Evolutionary conservation across 176 grass and related monocot genomes (phyloP).

Genomic region (Paspalum notatum): DNA sequence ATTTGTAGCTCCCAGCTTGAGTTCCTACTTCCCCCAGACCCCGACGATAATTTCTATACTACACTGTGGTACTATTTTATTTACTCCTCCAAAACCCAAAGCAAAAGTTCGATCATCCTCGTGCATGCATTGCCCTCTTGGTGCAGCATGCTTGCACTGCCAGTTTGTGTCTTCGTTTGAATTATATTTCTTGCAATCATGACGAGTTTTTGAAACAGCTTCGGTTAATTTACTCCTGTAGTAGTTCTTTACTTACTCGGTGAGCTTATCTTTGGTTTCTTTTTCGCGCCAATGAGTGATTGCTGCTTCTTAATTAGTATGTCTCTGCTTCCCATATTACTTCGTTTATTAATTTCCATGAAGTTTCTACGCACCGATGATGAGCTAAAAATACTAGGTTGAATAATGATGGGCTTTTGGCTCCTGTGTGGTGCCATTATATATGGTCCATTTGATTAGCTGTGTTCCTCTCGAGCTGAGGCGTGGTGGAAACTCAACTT

Average conservation of each 20-base stretch:
- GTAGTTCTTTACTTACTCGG: not conserved
- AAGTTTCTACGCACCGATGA: not conserved
- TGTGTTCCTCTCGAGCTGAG: conserved; percentile 19
- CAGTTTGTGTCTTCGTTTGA: not conserved
- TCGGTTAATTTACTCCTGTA: not conserved
- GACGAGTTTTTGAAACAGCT: not conserved
- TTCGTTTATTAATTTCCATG: not conserved
- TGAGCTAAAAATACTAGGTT: conserved; percentile 16
- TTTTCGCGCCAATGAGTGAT: not conserved
- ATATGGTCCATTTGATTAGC: not conserved
- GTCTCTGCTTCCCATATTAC: not conserved
- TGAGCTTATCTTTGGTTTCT: not conserved
- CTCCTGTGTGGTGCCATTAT: not conserved
- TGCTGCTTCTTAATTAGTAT: not conserved
- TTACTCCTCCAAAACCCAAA: not conserved
- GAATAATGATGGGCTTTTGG: conserved; percentile 5
- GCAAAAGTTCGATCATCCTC: not conserved
- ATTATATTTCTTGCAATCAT: no score
- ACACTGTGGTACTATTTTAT: not conserved
- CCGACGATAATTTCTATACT: not conserved
- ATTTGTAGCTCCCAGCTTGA: not conserved
- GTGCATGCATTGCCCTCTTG: not conserved
- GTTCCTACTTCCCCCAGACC: no score
- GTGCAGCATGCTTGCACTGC: not conserved
- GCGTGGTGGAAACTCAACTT: not conserved